phyloP scores from a whole-genome alignment of 2,329 filamentous ascomycete genomes.

The Ophiostoma piceae region DNA sequence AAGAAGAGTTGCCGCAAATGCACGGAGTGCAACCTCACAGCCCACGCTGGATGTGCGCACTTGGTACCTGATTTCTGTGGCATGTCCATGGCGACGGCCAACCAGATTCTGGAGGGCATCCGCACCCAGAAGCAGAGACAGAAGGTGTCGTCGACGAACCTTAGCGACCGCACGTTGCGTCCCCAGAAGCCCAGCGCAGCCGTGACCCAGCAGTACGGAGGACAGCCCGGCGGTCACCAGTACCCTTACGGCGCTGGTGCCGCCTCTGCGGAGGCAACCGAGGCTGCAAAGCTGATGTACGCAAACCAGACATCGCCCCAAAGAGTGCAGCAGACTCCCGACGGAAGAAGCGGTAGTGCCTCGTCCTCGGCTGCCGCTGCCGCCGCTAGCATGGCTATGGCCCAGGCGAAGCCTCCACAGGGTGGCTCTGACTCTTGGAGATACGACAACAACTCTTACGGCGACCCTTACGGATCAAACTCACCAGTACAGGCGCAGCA shows the following conservation, averaged over 20 bases:
- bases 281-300: constrained; percentile 62
- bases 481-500: not conserved
- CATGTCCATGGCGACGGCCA: constrained; percentile 97
- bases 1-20: constrained; percentile 94
- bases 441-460: constrained; percentile 33
- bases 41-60: constrained; percentile 86
- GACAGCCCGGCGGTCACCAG: constrained; percentile 22
- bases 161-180: constrained; percentile 64
- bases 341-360: constrained; percentile 47
- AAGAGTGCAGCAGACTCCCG: constrained; percentile 45
- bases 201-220: constrained; percentile 17
- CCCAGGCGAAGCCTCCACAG: constrained; percentile 32
- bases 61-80: constrained; percentile 97
- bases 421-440: constrained; percentile 31
- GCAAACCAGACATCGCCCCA: constrained; percentile 48
- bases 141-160: constrained; percentile 43
- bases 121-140: constrained; percentile 66
- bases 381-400: constrained; percentile 54
- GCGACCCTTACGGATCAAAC: constrained; percentile 30
- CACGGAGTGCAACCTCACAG: constrained; percentile 85
- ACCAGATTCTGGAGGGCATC: constrained; percentile 85
- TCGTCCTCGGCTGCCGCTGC: constrained; percentile 46
- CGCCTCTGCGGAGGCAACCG: constrained; percentile 50
- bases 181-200: constrained; percentile 38
- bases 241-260: constrained; percentile 33